Evolutionary conservation across 2,329 filamentous ascomycete species (phyloP).

Genomic region (Penicillium corylophilum): DNA sequence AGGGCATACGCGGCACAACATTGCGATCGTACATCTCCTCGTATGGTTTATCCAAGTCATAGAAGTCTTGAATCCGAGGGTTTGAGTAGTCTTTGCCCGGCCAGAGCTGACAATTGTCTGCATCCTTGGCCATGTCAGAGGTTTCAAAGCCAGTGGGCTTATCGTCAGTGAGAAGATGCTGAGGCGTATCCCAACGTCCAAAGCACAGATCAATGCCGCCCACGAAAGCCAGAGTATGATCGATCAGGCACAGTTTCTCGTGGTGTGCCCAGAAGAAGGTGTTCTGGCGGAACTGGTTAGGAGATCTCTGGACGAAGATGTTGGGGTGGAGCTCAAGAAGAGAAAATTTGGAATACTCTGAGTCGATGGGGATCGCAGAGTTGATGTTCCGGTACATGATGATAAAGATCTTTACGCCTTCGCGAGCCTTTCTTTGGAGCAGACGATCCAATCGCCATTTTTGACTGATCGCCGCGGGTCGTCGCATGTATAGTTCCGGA

Average conservation of each 20-base stretch:
- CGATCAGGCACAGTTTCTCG: slow-evolving; percentile 95
- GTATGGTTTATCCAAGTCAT: slow-evolving; percentile 86
- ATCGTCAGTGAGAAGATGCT: slow-evolving; percentile 87
- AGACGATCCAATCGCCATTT: slow-evolving; percentile 95
- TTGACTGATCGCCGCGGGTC: slow-evolving; percentile 92
- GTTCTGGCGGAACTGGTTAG: slow-evolving; percentile 97
- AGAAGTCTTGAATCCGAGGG: slow-evolving; percentile 92
- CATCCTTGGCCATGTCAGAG: slow-evolving; percentile 71
- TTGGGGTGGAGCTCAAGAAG: slow-evolving; percentile 93
- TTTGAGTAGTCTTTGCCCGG: slow-evolving; percentile 99
- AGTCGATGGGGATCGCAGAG: slow-evolving; percentile 94
- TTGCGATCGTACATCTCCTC: slow-evolving; percentile 98
- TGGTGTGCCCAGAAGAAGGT: slow-evolving; percentile 99
- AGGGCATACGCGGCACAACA: slow-evolving; percentile 89
- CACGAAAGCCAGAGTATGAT: slow-evolving; percentile 93
- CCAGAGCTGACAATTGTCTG: slow-evolving; percentile 93
- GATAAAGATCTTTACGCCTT: slow-evolving; percentile 96
- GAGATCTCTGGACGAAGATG: slow-evolving; percentile 91
- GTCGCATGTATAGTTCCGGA: slow-evolving; percentile 90
- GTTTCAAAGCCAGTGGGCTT: slow-evolving; percentile 92
- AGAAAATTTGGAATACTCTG: slow-evolving; percentile 96
- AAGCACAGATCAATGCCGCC: slow-evolving; percentile 97
- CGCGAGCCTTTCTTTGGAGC: slow-evolving; percentile 86
- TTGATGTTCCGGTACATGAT: slow-evolving; percentile 98
- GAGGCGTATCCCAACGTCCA: slow-evolving; percentile 93